These are phyloP conservation scores for Escallonia herrerae DNA, from an alignment of 129 eudicot species.

Conservation along the genomic window DNA sequence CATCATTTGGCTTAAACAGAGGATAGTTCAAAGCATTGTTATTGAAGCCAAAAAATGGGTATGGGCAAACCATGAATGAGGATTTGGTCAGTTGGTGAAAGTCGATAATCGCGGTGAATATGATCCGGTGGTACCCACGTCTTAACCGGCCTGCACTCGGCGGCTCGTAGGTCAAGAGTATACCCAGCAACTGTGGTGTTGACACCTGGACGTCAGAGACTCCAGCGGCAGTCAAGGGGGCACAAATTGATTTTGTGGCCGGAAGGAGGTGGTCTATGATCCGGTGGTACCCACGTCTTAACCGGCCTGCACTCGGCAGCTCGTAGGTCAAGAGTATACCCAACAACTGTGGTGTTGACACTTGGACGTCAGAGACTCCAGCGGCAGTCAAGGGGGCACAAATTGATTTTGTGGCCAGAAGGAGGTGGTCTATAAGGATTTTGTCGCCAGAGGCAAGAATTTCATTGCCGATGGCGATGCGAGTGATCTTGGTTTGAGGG, in stretches of 20 bases:
- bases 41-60: slow-evolving; percentile 40
- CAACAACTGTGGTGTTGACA: slow-evolving; percentile 50
- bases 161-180: slow-evolving; percentile 27
- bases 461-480: slow-evolving; percentile 60
- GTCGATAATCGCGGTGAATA: slow-evolving; percentile 44
- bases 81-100: slow-evolving; percentile 34
- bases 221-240: slow-evolving; percentile 11
- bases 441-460: slow-evolving; percentile 36
- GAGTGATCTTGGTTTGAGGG: slow-evolving; percentile 41
- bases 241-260: slow-evolving; percentile 1
- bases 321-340: slow-evolving; percentile 28
- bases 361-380: slow-evolving; percentile 27
- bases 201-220: slow-evolving; percentile 33
- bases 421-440: slow-evolving; percentile 22
- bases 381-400: slow-evolving; percentile 2
- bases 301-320: slow-evolving; percentile 50
- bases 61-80: slow-evolving; percentile 48
- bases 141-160: slow-evolving; percentile 43
- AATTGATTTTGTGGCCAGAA: slow-evolving; percentile 38
- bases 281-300: slow-evolving; percentile 37
- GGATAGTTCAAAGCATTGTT: slow-evolving; percentile 24
- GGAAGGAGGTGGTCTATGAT: too few relatives aligned
- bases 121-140: slow-evolving; percentile 34
- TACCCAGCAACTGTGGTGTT: slow-evolving; percentile 50
- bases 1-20: slow-evolving; percentile 35